A percentile compares a stretch with the other conserved stretches of the same genome.
Conservation (phyloP, 179 eudicot genomes). For the Vitellaria paradoxa region DNA sequence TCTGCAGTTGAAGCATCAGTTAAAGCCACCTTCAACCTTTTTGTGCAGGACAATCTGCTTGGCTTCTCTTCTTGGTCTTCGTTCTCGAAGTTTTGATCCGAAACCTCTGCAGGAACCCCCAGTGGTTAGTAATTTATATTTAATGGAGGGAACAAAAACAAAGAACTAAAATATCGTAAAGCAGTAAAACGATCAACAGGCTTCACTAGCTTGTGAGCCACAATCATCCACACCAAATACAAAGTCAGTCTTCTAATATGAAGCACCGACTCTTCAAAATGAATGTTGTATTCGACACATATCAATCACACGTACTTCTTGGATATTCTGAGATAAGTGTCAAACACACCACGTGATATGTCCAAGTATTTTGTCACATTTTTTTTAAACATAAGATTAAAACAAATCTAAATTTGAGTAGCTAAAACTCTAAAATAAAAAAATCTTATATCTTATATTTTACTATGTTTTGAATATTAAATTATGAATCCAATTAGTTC, state of each 20-base stretch:
- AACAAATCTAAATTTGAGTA: no score
- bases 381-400: no score
- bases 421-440: no score
- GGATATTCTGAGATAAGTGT: no score
- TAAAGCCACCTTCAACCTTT: slow-evolving; percentile 24
- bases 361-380: no score
- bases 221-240: background rate
- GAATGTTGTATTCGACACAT: no score
- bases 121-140: background rate
- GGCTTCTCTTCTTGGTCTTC: slow-evolving; percentile 8
- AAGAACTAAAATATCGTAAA: background rate
- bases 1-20: slow-evolving; percentile 13
- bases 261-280: no score
- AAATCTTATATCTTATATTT: no score
- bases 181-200: background rate
- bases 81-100: slow-evolving; percentile 35
- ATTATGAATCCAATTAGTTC: no score
- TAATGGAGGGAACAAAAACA: background rate
- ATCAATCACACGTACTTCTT: no score
- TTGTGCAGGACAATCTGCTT: slow-evolving; percentile 7
- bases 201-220: background rate
- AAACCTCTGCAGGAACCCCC: slow-evolving; percentile 26
- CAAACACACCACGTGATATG: no score
- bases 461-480: no score
- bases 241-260: background rate